Percentiles rank a stretch among this genome's conserved stretches.
Evolutionary conservation across 768 basidiomycete genomes (phyloP).

Genomic region (Boletus pseudopeckii): DNA sequence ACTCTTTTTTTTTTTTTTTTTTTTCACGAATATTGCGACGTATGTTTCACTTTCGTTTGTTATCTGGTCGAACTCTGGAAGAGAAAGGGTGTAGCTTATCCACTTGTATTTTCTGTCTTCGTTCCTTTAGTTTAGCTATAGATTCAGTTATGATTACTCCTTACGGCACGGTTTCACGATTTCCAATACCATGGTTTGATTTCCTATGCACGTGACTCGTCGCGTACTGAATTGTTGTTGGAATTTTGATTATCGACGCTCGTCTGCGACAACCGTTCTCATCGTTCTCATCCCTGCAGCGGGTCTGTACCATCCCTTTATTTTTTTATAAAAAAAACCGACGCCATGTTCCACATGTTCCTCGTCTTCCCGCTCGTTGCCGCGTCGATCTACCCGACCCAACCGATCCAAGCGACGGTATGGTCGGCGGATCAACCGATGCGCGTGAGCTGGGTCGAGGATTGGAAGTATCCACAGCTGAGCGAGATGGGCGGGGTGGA

Average conservation of each 20-base stretch:
- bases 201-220: conserved; percentile 24
- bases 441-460: conserved; percentile 50
- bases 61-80: conserved; percentile 11
- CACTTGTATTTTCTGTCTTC: conserved; percentile 18
- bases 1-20: background rate
- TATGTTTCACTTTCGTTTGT: background rate
- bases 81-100: conserved; percentile 12
- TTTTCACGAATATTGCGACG: conserved; percentile 8
- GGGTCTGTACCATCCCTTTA: conserved; percentile 22
- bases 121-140: conserved; percentile 9
- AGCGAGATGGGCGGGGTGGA: conserved; percentile 39
- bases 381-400: conserved; percentile 49
- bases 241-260: background rate
- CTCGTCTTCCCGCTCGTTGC: conserved; percentile 14
- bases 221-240: no score
- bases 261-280: background rate
- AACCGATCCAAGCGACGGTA: conserved; percentile 44
- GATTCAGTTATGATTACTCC: background rate
- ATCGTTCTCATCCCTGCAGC: conserved; percentile 20
- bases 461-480: conserved; percentile 39
- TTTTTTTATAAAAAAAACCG: background rate
- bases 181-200: conserved; percentile 22
- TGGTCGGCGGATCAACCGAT: conserved; percentile 43
- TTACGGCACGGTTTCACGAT: background rate
- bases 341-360: conserved; percentile 8